Evolutionary conservation across 495 filamentous ascomycete genomes (phyloP).

Genomic region (Penicillium psychrofluorescens): DNA sequence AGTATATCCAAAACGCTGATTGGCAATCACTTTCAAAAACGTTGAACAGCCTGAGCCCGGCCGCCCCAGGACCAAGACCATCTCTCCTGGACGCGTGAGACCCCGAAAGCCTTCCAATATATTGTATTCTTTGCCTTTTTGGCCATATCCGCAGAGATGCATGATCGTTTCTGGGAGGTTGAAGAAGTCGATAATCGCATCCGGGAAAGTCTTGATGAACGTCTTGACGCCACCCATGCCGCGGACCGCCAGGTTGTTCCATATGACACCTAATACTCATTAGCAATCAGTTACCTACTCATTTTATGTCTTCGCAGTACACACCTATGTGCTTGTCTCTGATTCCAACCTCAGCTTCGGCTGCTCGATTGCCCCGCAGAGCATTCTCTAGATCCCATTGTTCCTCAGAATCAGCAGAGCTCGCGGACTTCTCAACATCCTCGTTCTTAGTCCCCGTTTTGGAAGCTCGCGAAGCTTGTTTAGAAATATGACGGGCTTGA

Average conservation of each 20-base stretch:
- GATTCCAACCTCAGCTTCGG: slow-evolving; percentile 71
- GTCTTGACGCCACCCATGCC: slow-evolving; percentile 71
- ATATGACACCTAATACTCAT: slow-evolving; percentile 53
- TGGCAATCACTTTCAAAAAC: slow-evolving; percentile 78
- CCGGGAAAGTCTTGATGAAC: slow-evolving; percentile 75
- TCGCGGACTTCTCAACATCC: slow-evolving; percentile 44
- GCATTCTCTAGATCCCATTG: slow-evolving; percentile 65
- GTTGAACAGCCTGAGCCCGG: slow-evolving; percentile 86
- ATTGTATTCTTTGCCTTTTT: slow-evolving; percentile 58
- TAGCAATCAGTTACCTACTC: not conserved
- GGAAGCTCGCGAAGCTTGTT: slow-evolving; percentile 31
- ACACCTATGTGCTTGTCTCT: slow-evolving; percentile 65
- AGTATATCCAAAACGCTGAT: slow-evolving; percentile 74
- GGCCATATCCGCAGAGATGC: slow-evolving; percentile 49
- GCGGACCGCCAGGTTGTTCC: slow-evolving; percentile 70
- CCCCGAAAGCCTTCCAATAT: slow-evolving; percentile 50
- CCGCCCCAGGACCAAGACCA: slow-evolving; percentile 81
- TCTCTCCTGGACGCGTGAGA: slow-evolving; percentile 70
- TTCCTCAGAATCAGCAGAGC: slow-evolving; percentile 42
- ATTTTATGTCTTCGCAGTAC: not conserved
- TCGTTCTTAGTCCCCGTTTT: slow-evolving; percentile 27
- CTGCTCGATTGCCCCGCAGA: slow-evolving; percentile 58
- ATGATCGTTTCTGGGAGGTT: slow-evolving; percentile 56
- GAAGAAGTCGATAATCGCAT: slow-evolving; percentile 71
- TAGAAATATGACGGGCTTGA: slow-evolving; percentile 34